These are phyloP conservation scores for Aspergillus taichungensis DNA, from an alignment of 495 filamentous ascomycete genomes.

Conservation along the genomic window DNA sequence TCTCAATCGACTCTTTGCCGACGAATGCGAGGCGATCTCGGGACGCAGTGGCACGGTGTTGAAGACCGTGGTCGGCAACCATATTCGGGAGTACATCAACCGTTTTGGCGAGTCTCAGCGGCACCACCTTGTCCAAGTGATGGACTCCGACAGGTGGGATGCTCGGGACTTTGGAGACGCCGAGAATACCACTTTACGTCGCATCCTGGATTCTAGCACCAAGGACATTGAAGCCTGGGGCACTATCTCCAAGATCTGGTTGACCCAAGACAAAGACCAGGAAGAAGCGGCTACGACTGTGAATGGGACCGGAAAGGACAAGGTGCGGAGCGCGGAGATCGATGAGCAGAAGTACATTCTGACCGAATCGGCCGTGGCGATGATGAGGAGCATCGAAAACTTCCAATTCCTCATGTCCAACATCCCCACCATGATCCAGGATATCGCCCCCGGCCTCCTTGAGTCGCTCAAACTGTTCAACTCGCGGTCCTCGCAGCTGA, in stretches of 20 bases:
- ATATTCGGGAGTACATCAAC: constrained; percentile 83
- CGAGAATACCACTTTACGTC: constrained; percentile 52
- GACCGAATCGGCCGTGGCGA: constrained; percentile 68
- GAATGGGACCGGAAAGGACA: constrained; percentile 59
- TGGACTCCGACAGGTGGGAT: constrained; percentile 89
- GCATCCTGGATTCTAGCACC: constrained; percentile 71
- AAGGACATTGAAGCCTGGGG: constrained; percentile 70
- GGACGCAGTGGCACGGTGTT: constrained; percentile 76
- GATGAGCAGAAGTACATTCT: constrained; percentile 83
- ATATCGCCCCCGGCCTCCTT: constrained; percentile 63
- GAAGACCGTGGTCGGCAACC: constrained; percentile 81
- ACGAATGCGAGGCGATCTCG: constrained; percentile 94
- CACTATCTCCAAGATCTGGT: constrained; percentile 63
- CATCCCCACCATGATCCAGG: constrained; percentile 79
- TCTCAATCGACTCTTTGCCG: constrained; percentile 87
- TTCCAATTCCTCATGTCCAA: constrained; percentile 75
- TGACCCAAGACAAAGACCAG: constrained; percentile 30
- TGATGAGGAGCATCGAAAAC: constrained; percentile 69
- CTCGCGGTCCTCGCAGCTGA: constrained; percentile 84
- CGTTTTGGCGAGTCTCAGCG: constrained; percentile 66
- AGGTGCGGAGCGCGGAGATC: constrained; percentile 62
- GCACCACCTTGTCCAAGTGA: constrained; percentile 67
- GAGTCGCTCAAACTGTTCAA: constrained; percentile 86
- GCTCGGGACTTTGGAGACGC: constrained; percentile 72
- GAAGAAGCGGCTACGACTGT: constrained; percentile 22